Base-by-base conservation (phyloP, 768 basidiomycete genomes). In the Macrolepiota dolichaula region DNA sequence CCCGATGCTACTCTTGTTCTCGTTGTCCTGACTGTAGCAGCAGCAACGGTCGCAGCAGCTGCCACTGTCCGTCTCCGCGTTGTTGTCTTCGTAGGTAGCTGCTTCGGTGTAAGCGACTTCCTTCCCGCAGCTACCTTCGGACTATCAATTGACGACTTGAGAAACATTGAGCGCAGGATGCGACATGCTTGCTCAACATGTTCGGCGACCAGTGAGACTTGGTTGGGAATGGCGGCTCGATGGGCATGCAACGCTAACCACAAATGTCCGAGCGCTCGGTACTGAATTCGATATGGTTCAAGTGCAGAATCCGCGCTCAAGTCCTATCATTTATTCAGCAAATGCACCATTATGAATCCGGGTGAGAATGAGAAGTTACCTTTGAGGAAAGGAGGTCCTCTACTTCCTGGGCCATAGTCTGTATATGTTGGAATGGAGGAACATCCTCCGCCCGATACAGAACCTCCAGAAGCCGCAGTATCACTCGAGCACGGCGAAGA, bases 191-290 rank as follows among this genome's bases (percentile, higher is more conserved):
- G 73, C 11, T 81, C 83, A 1, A 83, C 76, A 51, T 86, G 84
- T n/a, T 73, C 67, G 7, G 80, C 72, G 44, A 91, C 78, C 1
- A 79, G 66, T 0, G 71, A 59, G 57, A 74, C 77, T 68, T 84
- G 80, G 24, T 81, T 72, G 0, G 72, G 62, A 57, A 82, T 77
- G 9, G 70, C 74, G 4, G 74, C 76, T 13, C 84, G 81, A 71
- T 94, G 91, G 19, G 84, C 80, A 66, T 91, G 86, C 19, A 95
- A 73, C 0, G 87, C 85, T 49, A 85, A 73, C 86, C 88, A 90
- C 25, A 95, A 76, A 66, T 89, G 84, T 0, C 80, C 76, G 0
- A 79, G 72, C 1, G 83, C 79, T 29, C 74, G 78, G 65, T 87
- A 85, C 67, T 89, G 85, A 6, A 65, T 57, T 27, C 68, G 66